Evolutionary conservation across 768 basidiomycete genomes (phyloP).

Genomic region (Ramaria rubella): DNA sequence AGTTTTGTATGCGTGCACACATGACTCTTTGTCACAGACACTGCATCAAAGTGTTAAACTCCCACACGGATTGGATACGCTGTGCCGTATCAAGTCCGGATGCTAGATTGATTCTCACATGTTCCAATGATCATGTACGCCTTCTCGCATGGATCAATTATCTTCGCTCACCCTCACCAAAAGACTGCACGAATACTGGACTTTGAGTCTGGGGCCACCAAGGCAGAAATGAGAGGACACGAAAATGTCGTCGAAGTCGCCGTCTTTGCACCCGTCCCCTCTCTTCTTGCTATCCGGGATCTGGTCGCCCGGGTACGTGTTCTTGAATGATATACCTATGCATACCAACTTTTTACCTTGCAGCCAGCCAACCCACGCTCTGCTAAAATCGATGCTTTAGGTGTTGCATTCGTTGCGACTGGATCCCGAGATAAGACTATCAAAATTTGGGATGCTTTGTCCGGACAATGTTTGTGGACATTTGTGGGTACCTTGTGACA

Average conservation of each 20-base stretch:
- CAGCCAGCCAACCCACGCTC: conserved; percentile 18
- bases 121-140: conserved; percentile 82
- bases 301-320: background rate
- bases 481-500: conserved; percentile 9
- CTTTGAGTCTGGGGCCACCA: conserved; percentile 63
- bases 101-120: conserved; percentile 67
- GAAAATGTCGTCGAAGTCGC: conserved; percentile 82
- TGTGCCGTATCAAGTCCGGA: conserved; percentile 59
- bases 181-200: conserved; percentile 80
- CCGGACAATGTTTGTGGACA: conserved; percentile 74
- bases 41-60: conserved; percentile 65
- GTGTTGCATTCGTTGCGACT: conserved; percentile 56
- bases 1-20: background rate
- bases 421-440: conserved; percentile 90
- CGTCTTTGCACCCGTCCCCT: conserved; percentile 67
- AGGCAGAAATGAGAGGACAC: conserved; percentile 80
- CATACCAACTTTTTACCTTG: conserved; percentile 13
- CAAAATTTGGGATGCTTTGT: conserved; percentile 79
- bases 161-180: background rate
- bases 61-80: conserved; percentile 86
- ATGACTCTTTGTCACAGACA: conserved; percentile 38
- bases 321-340: background rate
- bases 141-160: too few species aligned
- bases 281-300: conserved; percentile 62
- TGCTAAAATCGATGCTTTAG: background rate